These are phyloP conservation scores for Curvularia hawaiiensis DNA, from an alignment of 2,329 filamentous ascomycete genomes.

Conservation along the genomic window DNA sequence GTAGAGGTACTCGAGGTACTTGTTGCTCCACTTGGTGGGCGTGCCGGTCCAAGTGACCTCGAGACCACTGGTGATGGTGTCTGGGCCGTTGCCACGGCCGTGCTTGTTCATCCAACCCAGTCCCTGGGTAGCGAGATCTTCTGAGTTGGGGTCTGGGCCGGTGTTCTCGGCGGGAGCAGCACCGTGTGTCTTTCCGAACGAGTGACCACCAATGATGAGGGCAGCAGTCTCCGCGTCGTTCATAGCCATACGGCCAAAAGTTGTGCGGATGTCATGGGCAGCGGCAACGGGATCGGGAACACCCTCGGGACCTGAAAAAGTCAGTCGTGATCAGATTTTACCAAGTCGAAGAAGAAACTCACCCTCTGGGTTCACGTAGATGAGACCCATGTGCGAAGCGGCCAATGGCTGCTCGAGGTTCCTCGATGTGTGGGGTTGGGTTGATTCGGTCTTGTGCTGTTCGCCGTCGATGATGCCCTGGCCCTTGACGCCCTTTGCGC, in stretches of 20 bases:
- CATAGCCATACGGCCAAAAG: conserved; percentile 83
- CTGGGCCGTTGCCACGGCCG: conserved; percentile 68
- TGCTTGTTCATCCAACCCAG: conserved; percentile 73
- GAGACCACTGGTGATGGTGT: conserved; percentile 76
- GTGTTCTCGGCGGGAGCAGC: conserved; percentile 68
- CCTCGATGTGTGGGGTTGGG: conserved; percentile 54
- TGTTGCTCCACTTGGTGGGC: conserved; percentile 76
- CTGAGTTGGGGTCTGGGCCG: conserved; percentile 69
- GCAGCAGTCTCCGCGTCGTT: conserved; percentile 82
- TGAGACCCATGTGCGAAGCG: conserved; percentile 75
- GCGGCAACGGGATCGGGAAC: conserved; percentile 72
- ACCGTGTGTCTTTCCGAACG: conserved; percentile 82
- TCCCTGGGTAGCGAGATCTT: conserved; percentile 68
- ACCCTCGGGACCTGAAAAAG: conserved; percentile 65
- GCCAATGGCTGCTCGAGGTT: conserved; percentile 71
- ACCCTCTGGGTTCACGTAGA: conserved; percentile 78
- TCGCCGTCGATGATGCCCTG: conserved; percentile 47
- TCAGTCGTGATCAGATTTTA: conserved; percentile 2
- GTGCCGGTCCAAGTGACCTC: conserved; percentile 82
- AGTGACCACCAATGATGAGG: conserved; percentile 77
- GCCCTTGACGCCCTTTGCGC: conserved; percentile 53
- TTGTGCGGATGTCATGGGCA: conserved; percentile 73
- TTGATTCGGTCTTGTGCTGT: conserved; percentile 38
- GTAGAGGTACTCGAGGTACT: conserved; percentile 77
- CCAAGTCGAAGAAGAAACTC: not conserved